phyloP scores from a whole-genome alignment of 441 rosid genomes.

The Pelargonium australe region DNA sequence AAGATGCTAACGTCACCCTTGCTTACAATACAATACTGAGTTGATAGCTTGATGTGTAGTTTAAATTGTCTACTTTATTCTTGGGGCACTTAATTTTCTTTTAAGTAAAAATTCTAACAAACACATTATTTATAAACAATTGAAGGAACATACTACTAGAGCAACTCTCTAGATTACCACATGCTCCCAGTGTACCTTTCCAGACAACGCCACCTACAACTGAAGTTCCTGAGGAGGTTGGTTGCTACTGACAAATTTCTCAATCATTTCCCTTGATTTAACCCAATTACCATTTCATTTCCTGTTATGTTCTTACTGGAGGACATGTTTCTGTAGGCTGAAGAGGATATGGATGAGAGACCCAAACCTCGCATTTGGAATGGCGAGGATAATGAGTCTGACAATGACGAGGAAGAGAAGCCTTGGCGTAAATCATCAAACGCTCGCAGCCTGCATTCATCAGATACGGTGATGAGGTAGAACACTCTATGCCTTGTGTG shows the following conservation, averaged over 20 bases:
- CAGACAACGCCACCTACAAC: conserved; percentile 62
- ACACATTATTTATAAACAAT: neutral
- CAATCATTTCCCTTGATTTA: neutral
- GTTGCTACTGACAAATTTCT: conserved; percentile 15
- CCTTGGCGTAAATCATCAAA: conserved; percentile 34
- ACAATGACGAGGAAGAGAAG: conserved; percentile 62
- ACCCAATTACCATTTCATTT: neutral
- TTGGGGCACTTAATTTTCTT: conserved; percentile 3
- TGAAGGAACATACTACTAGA: conserved; percentile 68
- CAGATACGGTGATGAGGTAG: conserved; percentile 41
- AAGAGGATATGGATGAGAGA: conserved; percentile 72
- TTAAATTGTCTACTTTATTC: neutral
- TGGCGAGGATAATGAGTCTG: conserved; percentile 69
- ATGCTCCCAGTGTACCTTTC: conserved; percentile 90
- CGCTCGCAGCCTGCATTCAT: conserved; percentile 22
- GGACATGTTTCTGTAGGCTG: conserved; percentile 40
- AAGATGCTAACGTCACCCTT: neutral
- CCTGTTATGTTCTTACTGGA: conserved; percentile 10
- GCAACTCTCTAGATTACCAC: conserved; percentile 67
- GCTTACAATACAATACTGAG: neutral
- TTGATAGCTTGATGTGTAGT: neutral
- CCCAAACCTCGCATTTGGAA: conserved; percentile 85
- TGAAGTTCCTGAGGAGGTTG: conserved; percentile 77
- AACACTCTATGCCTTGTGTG: conserved; percentile 1
- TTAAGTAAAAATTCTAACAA: neutral